Evolutionary conservation across 2,329 filamentous ascomycete genomes (phyloP), one percentile per base, ranked within the genome.

Genomic region (Gliomastix tumulicola): DNA sequence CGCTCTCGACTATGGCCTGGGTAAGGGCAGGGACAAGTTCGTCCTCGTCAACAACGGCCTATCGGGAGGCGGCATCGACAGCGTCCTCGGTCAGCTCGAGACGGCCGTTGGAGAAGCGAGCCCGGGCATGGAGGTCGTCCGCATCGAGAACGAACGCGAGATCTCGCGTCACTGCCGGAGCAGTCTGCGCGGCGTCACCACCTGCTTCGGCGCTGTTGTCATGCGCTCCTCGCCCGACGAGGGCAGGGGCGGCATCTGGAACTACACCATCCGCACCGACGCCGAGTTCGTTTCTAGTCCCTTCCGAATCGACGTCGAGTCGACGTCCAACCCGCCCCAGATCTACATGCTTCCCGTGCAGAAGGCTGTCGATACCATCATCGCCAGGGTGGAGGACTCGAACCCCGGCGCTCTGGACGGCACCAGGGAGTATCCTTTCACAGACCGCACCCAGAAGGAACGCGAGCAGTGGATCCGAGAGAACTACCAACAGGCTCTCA

Each of bases 221-320:
- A 90, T 94, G 62, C 68, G 78, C 37, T 82, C 82, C 1, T 94
- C 86, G 6, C 86, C 88, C 0, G 69, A 60, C 2, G 81, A 92
- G 60, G 86, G 86, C 9, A 44, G 55, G 2, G 72, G 70, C 7
- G 72, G 73, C 3, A 59, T 74, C 31, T 95, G 89, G 89, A 94
- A 92, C 59, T 96, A 95, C 53, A 89, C 86, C 0, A 68, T 95
- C 19, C 71, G 85, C 39, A 79, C 79, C 4, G 89, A 95, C 53
- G 82, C 82, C 23, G 69, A 77, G 1, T 68, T 94, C 39, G 41
- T 43, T 20, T 13, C 22, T 12, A 80, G 81, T 16, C 74, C 77
- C 7, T 55, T 60, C 7, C 74, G 71, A 37, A 79, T 94, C 42
- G 70, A 82, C 44, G 74, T 83, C 21, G 66, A 79, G 22, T 65